These are phyloP conservation scores for Lentinus polychrous DNA, from an alignment of 1,284 basidiomycete species.

Conservation along the genomic window DNA sequence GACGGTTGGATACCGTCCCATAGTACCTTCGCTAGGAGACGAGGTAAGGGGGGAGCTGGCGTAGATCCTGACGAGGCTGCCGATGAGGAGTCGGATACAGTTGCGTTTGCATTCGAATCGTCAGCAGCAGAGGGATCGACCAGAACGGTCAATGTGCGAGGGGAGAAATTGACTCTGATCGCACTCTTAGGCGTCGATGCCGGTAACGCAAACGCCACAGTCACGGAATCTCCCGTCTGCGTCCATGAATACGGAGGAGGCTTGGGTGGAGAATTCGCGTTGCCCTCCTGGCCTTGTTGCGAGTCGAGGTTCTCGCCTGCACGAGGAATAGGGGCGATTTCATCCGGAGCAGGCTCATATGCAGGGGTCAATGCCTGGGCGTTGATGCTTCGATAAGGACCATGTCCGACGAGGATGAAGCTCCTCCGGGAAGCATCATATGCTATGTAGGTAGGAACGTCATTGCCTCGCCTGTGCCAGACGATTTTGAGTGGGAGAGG, in stretches of 20 bases:
- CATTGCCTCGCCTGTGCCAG: constrained; percentile 67
- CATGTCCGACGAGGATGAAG: constrained; percentile 54
- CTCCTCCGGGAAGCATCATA: constrained; percentile 40
- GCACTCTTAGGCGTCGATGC: constrained; percentile 53
- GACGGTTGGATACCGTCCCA: constrained; percentile 73
- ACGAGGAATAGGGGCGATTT: constrained; percentile 62
- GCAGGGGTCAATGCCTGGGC: constrained; percentile 16
- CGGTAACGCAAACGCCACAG: constrained; percentile 77
- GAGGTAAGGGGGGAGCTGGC: constrained; percentile 35
- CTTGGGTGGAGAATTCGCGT: constrained; percentile 25
- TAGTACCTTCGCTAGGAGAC: constrained; percentile 55
- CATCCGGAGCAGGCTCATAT: constrained; percentile 55
- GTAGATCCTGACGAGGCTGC: no score
- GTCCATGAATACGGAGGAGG: constrained; percentile 87
- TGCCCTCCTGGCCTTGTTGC: background rate
- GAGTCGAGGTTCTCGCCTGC: constrained; percentile 46
- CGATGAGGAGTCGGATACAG: no score
- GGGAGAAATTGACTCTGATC: constrained; percentile 64
- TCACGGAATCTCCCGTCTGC: constrained; percentile 78
- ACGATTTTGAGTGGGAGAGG: constrained; percentile 38
- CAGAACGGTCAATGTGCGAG: constrained; percentile 59
- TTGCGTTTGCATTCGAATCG: background rate
- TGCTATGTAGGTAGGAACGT: constrained; percentile 61
- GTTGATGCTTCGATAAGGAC: constrained; percentile 39
- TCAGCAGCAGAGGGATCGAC: constrained; percentile 35